Conservation (phyloP, 2,329 filamentous ascomycete species). For the Cephalotrichum gorgonifer region DNA sequence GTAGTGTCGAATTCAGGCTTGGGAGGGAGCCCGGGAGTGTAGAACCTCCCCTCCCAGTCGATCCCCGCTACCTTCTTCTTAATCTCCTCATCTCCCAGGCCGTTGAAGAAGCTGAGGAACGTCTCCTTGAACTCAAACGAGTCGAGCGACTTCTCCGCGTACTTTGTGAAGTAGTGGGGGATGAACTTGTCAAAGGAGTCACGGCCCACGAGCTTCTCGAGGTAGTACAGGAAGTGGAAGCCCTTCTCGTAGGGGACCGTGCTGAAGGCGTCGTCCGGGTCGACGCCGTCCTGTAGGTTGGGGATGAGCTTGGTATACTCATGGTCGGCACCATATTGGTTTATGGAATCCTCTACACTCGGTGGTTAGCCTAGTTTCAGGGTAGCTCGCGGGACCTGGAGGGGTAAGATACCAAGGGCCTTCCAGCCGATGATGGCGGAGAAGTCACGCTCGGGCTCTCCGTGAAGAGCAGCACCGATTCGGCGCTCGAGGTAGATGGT, state of each 20-base stretch:
- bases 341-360: conserved; percentile 58
- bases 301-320: conserved; percentile 89
- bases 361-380: conserved; percentile 9
- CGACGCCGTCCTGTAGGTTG: conserved; percentile 68
- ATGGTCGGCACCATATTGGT: conserved; percentile 70
- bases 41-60: conserved; percentile 87
- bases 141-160: conserved; percentile 77
- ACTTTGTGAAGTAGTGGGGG: conserved; percentile 83
- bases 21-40: conserved; percentile 75
- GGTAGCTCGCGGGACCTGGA: background rate
- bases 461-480: conserved; percentile 67
- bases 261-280: conserved; percentile 93
- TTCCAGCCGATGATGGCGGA: conserved; percentile 96
- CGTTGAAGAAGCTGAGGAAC: conserved; percentile 72
- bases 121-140: conserved; percentile 91
- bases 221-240: conserved; percentile 84
- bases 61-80: conserved; percentile 58
- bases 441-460: conserved; percentile 81
- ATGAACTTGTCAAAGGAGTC: conserved; percentile 93
- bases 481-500: conserved; percentile 89
- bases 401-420: conserved; percentile 44
- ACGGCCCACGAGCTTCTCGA: conserved; percentile 76
- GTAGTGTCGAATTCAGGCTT: conserved; percentile 88
- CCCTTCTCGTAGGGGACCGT: conserved; percentile 93
- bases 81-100: conserved; percentile 49